These are phyloP conservation scores for Plasmodium reichenowi DNA, from an alignment of 169 alveolate genomes.

Conservation along the genomic window DNA sequence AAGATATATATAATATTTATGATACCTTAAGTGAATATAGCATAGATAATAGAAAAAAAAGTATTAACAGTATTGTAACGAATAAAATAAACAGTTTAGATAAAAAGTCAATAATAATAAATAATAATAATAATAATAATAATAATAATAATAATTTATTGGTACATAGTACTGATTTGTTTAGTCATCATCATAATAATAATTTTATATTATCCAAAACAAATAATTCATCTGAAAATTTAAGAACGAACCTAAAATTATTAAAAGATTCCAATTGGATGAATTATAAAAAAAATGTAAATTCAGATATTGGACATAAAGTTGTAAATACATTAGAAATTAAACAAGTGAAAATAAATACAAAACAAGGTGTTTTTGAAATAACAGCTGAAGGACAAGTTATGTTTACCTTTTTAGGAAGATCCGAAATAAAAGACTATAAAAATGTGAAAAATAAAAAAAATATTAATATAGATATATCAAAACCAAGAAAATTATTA, in stretches of 20 bases:
- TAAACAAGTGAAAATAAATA: constrained; percentile 51
- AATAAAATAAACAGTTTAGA: constrained; percentile 37
- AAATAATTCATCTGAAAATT: constrained; percentile 18
- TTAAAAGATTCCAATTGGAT: background rate
- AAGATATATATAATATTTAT: background rate
- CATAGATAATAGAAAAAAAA: constrained; percentile 8
- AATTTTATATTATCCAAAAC: background rate
- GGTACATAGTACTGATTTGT: no score
- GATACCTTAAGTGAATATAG: constrained; percentile 28
- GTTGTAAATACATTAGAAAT: constrained; percentile 67
- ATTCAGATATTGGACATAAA: background rate
- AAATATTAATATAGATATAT: constrained; percentile 39
- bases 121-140: constrained; percentile 5
- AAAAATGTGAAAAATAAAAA: constrained; percentile 65
- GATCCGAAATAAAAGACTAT: constrained; percentile 72
- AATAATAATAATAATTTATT: background rate
- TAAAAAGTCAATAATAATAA: background rate
- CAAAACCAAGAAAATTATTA: constrained; percentile 68
- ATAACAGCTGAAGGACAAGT: constrained; percentile 56
- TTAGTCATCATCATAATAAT: background rate
- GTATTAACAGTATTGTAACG: constrained; percentile 11
- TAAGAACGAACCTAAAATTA: constrained; percentile 7
- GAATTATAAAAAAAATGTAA: background rate
- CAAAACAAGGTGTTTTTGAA: constrained; percentile 74
- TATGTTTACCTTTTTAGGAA: constrained; percentile 64